A percentile compares a stretch with the other conserved stretches of the same genome.
Conservation (phyloP, 257 asterid species). For the Penstemon newberryi region DNA sequence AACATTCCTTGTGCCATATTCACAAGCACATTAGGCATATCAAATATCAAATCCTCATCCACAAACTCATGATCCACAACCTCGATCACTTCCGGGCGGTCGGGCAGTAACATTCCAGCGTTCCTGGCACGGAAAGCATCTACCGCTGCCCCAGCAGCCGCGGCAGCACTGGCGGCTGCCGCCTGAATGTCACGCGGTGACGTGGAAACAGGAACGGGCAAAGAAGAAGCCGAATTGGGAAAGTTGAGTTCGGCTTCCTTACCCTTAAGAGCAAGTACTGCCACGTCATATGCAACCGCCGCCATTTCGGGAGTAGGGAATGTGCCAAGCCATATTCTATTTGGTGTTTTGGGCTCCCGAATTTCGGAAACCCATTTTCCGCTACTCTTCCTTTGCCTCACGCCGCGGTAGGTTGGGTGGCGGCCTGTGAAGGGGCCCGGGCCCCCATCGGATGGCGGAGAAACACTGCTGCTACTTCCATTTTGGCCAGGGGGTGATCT, state of each 20-base stretch:
- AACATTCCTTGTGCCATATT: slow-evolving; percentile 83
- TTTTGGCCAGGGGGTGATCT: slow-evolving; percentile 19
- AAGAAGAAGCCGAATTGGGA: slow-evolving; percentile 45
- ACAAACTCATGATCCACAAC: slow-evolving; percentile 36
- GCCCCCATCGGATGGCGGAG: slow-evolving; percentile 20
- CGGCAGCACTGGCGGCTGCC: slow-evolving; percentile 68
- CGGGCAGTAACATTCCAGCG: not conserved
- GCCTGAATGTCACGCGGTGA: slow-evolving; percentile 62
- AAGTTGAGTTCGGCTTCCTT: slow-evolving; percentile 49
- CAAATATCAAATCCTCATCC: slow-evolving; percentile 76
- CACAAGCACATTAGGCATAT: slow-evolving; percentile 61
- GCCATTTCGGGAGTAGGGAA: slow-evolving; percentile 71
- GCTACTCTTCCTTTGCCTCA: slow-evolving; percentile 52
- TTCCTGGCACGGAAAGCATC: slow-evolving; percentile 35
- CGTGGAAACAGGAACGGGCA: slow-evolving; percentile 62
- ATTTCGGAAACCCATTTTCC: slow-evolving; percentile 69
- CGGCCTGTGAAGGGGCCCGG: slow-evolving; percentile 29
- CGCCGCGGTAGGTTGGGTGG: slow-evolving; percentile 52
- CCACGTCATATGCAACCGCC: slow-evolving; percentile 62
- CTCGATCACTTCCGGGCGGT: not conserved
- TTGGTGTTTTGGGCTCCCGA: slow-evolving; percentile 58
- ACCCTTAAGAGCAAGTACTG: slow-evolving; percentile 61
- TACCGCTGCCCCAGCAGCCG: slow-evolving; percentile 62
- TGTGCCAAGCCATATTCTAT: slow-evolving; percentile 63
- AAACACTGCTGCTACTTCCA: slow-evolving; percentile 8